Evolutionary conservation across 768 basidiomycete species (phyloP).

Genomic region (Amanita jacksonii): DNA sequence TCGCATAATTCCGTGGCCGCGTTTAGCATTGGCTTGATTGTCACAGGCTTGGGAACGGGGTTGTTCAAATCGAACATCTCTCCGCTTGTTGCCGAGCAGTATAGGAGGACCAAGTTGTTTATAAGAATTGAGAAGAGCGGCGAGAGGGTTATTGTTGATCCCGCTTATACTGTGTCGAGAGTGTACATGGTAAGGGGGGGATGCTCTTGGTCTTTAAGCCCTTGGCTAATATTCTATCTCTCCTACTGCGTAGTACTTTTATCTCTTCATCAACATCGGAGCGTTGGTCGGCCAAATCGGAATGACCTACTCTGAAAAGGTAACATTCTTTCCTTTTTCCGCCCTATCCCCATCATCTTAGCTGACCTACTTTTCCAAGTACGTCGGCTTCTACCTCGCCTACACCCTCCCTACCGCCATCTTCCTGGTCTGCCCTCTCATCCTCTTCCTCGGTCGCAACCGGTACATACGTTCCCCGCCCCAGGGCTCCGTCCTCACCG

Average conservation of each 20-base stretch:
- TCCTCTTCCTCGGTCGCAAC: constrained; percentile 45
- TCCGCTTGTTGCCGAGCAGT: constrained; percentile 74
- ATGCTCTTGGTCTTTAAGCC: constrained; percentile 13
- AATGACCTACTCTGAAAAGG: constrained; percentile 63
- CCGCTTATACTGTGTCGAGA: constrained; percentile 51
- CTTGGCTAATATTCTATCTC: too few relatives aligned
- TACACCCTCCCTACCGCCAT: constrained; percentile 55
- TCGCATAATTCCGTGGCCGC: constrained; percentile 34
- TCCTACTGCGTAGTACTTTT: too few relatives aligned
- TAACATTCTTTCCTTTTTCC: too few relatives aligned
- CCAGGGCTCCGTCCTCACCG: constrained; percentile 52
- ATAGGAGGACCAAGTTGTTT: constrained; percentile 44
- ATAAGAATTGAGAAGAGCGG: constrained; percentile 40
- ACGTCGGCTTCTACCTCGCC: constrained; percentile 58
- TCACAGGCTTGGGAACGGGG: constrained; percentile 52
- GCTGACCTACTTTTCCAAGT: constrained; percentile 23
- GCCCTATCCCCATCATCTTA: background rate
- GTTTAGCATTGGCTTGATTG: constrained; percentile 50
- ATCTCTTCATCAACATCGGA: constrained; percentile 66
- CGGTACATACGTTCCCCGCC: constrained; percentile 50
- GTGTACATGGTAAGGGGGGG: constrained; percentile 72
- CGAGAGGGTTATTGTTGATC: constrained; percentile 71
- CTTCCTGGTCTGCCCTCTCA: constrained; percentile 52
- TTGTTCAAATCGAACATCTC: constrained; percentile 73
- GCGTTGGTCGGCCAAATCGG: constrained; percentile 57